These are phyloP conservation scores for Platanthera zijinensis DNA, from an alignment of 106 monocot genomes.

Conservation along the genomic window DNA sequence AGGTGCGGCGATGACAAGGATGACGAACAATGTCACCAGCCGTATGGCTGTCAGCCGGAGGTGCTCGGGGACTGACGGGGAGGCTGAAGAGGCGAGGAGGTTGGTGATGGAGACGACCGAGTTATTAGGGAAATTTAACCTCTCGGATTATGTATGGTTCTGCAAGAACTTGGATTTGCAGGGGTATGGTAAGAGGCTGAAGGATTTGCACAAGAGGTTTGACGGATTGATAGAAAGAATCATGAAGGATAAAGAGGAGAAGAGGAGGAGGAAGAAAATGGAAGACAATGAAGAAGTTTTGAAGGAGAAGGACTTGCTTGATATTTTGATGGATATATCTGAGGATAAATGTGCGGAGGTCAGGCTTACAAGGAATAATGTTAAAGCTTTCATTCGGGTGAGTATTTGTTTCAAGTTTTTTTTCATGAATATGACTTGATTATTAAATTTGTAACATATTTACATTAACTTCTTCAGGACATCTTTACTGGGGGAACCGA, in stretches of 20 bases:
- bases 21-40: conserved; percentile 39
- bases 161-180: conserved; percentile 36
- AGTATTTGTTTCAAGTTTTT: not conserved
- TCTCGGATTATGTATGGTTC: conserved; percentile 29
- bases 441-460: too few species aligned
- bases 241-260: conserved; percentile 24
- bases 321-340: conserved; percentile 29
- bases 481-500: conserved; percentile 16
- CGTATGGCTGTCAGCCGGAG: conserved; percentile 27
- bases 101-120: conserved; percentile 33
- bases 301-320: conserved; percentile 26
- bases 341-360: conserved; percentile 20
- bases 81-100: conserved; percentile 23
- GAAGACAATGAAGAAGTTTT: not conserved
- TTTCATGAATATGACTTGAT: not conserved
- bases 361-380: conserved; percentile 37
- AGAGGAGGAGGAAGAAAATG: not conserved
- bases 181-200: conserved; percentile 25
- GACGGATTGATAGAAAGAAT: conserved; percentile 30
- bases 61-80: conserved; percentile 9
- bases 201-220: conserved; percentile 32
- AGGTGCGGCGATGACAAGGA: conserved; percentile 22
- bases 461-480: too few species aligned
- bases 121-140: conserved; percentile 37
- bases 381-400: conserved; percentile 30